Base-by-base conservation (phyloP, 257 asterid species). In the Ajuga chamaepitys region DNA sequence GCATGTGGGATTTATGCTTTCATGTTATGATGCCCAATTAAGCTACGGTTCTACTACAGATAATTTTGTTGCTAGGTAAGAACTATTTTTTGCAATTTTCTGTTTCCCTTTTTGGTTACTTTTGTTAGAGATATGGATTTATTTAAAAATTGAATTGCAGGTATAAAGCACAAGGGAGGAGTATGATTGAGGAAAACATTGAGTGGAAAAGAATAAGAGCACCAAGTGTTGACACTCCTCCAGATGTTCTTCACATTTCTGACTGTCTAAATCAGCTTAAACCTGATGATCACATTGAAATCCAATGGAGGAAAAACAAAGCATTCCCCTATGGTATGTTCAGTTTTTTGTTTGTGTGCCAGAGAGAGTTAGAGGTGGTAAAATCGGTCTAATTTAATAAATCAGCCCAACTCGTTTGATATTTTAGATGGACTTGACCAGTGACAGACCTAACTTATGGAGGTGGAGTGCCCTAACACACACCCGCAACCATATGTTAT, bases 21-120 rank as follows among this genome's bases (percentile, higher is more conserved):
- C 99, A 13, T 83, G 99, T 57, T 90, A 94, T 72, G 99, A 90
- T 86, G 99, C 99, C 68, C 81, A 79, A 4, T 64, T 90, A 9
- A 73, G 91, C 89, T 94, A 94, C 58, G 95, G 81, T 68, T 83
- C 78, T 41, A 74, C 66, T n/a, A 66, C 85, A n/a, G 83, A 88
- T 77, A 76, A 81, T 44, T 94, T 90, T 57, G 74, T 77, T 51
- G 99, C 99, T 25, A 86, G 97, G 99, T 94, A 77, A 22, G 71
- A 7, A 13, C 4, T 30, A 4, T 30, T 30, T 62, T 53, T 4
- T 44, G 26, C 22, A 9, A 9, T 58, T 18, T 16, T 38, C n/a
- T n/a, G n/a, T n/a, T n/a, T n/a, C n/a, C n/a, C n/a, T n/a, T n/a
- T n/a, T n/a, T n/a, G n/a, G n/a, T 60, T 21, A 22, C 4, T 8